Evolutionary conservation across 1,284 basidiomycete genomes (phyloP).

Genomic region (Anthracocystis walkeri): DNA sequence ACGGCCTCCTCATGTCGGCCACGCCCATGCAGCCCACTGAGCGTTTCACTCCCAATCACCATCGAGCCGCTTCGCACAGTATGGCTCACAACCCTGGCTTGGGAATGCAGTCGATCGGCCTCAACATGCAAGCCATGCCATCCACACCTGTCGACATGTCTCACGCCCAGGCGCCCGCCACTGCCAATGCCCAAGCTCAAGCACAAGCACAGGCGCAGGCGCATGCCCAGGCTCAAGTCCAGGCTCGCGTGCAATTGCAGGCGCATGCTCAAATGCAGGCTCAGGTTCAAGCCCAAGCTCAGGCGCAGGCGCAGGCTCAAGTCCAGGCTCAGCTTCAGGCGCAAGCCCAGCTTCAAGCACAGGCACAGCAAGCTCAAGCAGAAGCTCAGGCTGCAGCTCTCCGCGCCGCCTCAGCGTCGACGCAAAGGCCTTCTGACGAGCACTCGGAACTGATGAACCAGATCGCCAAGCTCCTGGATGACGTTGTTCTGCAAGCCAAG

Average conservation of each 20-base stretch:
- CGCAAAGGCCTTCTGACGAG: conserved; percentile 22
- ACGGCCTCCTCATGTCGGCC: conserved; percentile 38
- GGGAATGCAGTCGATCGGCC: conserved; percentile 22
- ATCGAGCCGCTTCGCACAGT: conserved; percentile 43
- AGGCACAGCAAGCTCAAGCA: conserved; percentile 36
- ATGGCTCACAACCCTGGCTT: conserved; percentile 27
- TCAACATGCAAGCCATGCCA: conserved; percentile 31
- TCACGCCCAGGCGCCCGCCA: conserved; percentile 17
- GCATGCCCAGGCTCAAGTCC: conserved; percentile 30
- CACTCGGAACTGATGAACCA: conserved; percentile 43
- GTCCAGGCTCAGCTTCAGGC: conserved; percentile 32
- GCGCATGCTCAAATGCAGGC: conserved; percentile 26
- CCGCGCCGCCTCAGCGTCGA: conserved; percentile 28
- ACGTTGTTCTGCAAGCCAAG: conserved; percentile 57
- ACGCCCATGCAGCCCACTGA: conserved; percentile 26
- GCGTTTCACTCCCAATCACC: conserved; percentile 19
- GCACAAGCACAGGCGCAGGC: conserved; percentile 19
- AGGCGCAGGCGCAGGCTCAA: conserved; percentile 33
- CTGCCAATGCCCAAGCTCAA: conserved; percentile 18
- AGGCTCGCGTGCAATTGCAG: conserved; percentile 28
- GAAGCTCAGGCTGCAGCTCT: conserved; percentile 35
- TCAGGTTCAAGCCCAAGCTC: conserved; percentile 23
- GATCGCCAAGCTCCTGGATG: conserved; percentile 56
- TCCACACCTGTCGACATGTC: conserved; percentile 15
- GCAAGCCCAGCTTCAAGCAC: conserved; percentile 32